Evolutionary conservation across 768 basidiomycete species (phyloP).

Genomic region (Candolleomyces aberdarensis): DNA sequence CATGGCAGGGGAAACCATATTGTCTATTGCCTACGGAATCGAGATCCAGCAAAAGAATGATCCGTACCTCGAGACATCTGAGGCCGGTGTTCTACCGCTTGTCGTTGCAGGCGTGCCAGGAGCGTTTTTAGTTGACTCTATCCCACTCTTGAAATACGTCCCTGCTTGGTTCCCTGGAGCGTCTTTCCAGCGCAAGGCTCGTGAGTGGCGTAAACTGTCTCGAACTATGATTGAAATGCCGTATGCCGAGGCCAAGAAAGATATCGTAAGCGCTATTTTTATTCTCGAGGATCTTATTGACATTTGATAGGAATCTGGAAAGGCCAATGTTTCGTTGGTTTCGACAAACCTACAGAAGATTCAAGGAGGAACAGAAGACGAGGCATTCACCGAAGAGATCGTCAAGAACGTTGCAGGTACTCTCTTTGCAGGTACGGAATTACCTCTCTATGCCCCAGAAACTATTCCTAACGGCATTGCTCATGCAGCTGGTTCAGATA

Average conservation of each 20-base stretch:
- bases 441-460: not conserved
- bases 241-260: constrained; percentile 26
- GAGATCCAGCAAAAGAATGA: constrained; percentile 27
- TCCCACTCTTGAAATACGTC: constrained; percentile 25
- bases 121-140: constrained; percentile 26
- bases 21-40: constrained; percentile 34
- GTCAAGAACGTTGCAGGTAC: constrained; percentile 21
- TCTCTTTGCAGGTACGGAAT: constrained; percentile 18
- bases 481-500: constrained; percentile 18
- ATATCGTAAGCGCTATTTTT: constrained; percentile 24
- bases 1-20: constrained; percentile 29
- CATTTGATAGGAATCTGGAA: constrained; percentile 12
- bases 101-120: constrained; percentile 24
- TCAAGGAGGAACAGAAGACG: constrained; percentile 5
- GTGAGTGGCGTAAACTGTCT: constrained; percentile 31
- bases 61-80: constrained; percentile 25
- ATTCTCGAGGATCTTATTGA: not conserved
- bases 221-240: constrained; percentile 32
- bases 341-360: constrained; percentile 13
- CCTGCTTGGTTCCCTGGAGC: constrained; percentile 32
- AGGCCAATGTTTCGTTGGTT: constrained; percentile 14
- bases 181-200: constrained; percentile 35
- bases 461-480: not conserved
- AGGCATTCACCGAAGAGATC: constrained; percentile 14
- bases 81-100: constrained; percentile 19